Percentiles rank a stretch among this genome's conserved stretches.
Conservation (phyloP, 306 rosid genomes). For the Castanospermum australe region DNA sequence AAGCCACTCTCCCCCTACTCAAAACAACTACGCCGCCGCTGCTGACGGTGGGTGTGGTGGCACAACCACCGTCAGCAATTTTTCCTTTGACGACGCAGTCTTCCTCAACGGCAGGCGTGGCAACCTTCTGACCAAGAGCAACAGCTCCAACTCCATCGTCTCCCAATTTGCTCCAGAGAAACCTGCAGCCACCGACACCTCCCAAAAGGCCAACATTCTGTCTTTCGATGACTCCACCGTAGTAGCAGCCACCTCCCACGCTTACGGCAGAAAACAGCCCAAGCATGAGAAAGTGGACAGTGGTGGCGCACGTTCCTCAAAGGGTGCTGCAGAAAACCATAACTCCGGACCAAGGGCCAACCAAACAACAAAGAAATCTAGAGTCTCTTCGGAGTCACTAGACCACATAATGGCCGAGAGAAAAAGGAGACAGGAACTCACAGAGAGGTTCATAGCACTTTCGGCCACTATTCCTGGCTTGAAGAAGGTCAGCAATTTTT, state of each 20-base stretch:
- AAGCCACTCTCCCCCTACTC: not conserved
- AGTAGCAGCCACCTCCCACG: not conserved
- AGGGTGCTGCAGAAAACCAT: not conserved
- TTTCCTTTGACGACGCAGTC: not conserved
- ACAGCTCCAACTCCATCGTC: not conserved
- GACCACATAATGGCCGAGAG: conserved; percentile 25
- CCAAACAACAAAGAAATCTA: not conserved
- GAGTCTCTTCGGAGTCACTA: not conserved
- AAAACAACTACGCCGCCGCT: not conserved
- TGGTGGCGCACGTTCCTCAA: not conserved
- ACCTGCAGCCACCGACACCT: not conserved
- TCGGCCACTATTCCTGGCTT: conserved; percentile 24
- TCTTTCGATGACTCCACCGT: not conserved
- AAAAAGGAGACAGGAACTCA: conserved; percentile 21
- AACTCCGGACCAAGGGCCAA: not conserved
- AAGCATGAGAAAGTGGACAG: not conserved
- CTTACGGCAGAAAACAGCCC: not conserved
- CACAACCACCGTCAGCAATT: not conserved
- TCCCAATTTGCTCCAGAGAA: not conserved
- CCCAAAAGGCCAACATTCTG: not conserved
- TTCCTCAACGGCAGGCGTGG: not conserved
- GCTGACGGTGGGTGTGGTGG: too few species aligned
- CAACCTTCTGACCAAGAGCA: not conserved
- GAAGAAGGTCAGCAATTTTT: conserved; percentile 11
- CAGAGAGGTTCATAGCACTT: conserved; percentile 20